A percentile compares a stretch with the other conserved stretches of the same genome.
phyloP scores from a whole-genome alignment of 2,329 filamentous ascomycete species.

The Aureobasidium sp. region DNA sequence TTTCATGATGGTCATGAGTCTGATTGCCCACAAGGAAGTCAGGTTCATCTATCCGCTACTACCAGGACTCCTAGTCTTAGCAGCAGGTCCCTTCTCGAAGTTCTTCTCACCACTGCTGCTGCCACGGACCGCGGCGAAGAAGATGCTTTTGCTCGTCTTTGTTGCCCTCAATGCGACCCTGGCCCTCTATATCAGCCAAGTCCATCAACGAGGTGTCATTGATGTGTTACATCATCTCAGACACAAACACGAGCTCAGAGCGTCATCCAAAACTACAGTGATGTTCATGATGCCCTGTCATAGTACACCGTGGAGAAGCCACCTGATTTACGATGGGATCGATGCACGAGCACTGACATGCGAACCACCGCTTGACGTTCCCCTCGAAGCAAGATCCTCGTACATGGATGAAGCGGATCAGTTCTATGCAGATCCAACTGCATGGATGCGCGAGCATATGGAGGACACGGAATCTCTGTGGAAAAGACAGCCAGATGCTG shows the following conservation, averaged over 20 bases:
- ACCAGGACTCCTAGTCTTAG: constrained; percentile 73
- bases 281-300: constrained; percentile 95
- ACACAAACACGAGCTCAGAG: constrained; percentile 54
- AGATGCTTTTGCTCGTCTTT: constrained; percentile 41
- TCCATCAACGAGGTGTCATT: constrained; percentile 75
- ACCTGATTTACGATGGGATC: constrained; percentile 67
- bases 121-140: constrained; percentile 32
- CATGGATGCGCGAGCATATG: constrained; percentile 37
- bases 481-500: not conserved
- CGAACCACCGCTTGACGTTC: constrained; percentile 72
- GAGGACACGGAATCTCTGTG: constrained; percentile 4
- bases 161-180: constrained; percentile 61
- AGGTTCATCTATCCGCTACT: constrained; percentile 93
- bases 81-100: constrained; percentile 55
- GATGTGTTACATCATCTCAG: constrained; percentile 68
- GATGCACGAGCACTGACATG: constrained; percentile 79
- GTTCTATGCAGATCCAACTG: constrained; percentile 62
- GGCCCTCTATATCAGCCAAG: constrained; percentile 61
- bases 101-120: constrained; percentile 48
- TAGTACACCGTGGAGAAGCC: constrained; percentile 87
- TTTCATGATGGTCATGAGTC: constrained; percentile 60
- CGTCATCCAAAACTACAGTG: constrained; percentile 38
- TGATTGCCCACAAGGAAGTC: constrained; percentile 91
- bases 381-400: constrained; percentile 48
- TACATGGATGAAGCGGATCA: constrained; percentile 88